These are phyloP conservation scores for Apiospora pterosperma DNA, from an alignment of 2,329 filamentous ascomycete species.

Conservation along the genomic window DNA sequence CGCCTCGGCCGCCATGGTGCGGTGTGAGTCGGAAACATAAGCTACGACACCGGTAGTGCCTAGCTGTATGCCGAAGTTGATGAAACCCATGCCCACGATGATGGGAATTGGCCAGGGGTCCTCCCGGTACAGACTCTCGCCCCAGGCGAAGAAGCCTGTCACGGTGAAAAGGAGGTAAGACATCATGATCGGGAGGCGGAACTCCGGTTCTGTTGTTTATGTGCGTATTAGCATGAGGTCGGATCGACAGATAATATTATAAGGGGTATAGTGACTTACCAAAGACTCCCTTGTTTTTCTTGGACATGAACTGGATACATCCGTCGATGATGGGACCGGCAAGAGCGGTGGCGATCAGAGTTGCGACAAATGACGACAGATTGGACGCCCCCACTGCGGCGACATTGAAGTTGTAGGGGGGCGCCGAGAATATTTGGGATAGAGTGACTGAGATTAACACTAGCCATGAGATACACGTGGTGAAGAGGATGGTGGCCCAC, in stretches of 20 bases:
- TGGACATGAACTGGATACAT: slow-evolving; percentile 40
- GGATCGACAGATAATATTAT: no score
- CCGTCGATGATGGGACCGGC: slow-evolving; percentile 44
- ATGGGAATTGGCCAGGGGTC: slow-evolving; percentile 47
- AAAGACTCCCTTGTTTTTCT: slow-evolving; percentile 48
- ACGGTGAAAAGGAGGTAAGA: slow-evolving; percentile 37
- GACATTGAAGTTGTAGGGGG: slow-evolving; percentile 49
- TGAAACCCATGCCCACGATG: slow-evolving; percentile 42
- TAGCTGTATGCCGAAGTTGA: slow-evolving; percentile 35
- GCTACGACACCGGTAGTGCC: slow-evolving; percentile 1
- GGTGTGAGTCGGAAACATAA: slow-evolving; percentile 47
- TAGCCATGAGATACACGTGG: slow-evolving; percentile 36
- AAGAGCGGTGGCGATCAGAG: slow-evolving; percentile 40
- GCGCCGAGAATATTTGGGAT: slow-evolving; percentile 44
- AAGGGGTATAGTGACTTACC: not conserved
- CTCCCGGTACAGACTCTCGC: slow-evolving; percentile 38
- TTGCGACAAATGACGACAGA: slow-evolving; percentile 46
- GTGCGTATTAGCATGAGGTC: not conserved
- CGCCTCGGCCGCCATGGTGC: slow-evolving; percentile 37
- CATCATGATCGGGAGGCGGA: slow-evolving; percentile 38
- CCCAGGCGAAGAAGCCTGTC: slow-evolving; percentile 46
- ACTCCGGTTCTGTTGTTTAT: slow-evolving; percentile 41
- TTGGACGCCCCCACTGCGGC: slow-evolving; percentile 47
- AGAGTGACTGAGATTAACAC: slow-evolving; percentile 45
- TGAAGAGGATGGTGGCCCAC: slow-evolving; percentile 48